Evolutionary conservation across 116 monocot genomes (phyloP), one percentile per base, ranked within the genome.

Genomic region (Dioscorea cayenensis): DNA sequence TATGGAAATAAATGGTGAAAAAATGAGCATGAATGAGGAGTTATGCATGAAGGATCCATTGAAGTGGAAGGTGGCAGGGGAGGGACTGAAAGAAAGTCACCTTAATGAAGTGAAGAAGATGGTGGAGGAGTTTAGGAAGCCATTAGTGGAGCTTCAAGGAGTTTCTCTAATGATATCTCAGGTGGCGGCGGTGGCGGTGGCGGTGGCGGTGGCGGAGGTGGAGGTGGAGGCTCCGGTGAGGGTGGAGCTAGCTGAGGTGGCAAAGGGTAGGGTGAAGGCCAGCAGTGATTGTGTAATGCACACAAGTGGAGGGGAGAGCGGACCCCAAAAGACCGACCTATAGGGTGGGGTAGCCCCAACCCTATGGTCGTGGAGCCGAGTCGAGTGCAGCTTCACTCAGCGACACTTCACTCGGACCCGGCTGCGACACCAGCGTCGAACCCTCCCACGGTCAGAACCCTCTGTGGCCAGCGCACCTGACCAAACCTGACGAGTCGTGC

Each of bases 281-380:
- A 89, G 89, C 80, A 78, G 76, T 51, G 66, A 72, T 21, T 89
- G 89, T 85, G 84, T 89, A 16, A 51, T 70, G 49, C n/a, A n/a
- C n/a, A n/a, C n/a, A n/a, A n/a, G n/a, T n/a, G n/a, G n/a, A n/a
- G n/a, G n/a, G n/a, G n/a, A n/a, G n/a, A n/a, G n/a, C n/a, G n/a
- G n/a, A n/a, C n/a, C n/a, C n/a, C n/a, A n/a, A n/a, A n/a, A n/a
- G n/a, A n/a, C n/a, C n/a, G n/a, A n/a, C n/a, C n/a, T n/a, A n/a
- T n/a, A n/a, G n/a, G n/a, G n/a, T n/a, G n/a, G n/a, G n/a, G n/a
- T n/a, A n/a, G n/a, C n/a, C n/a, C n/a, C n/a, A n/a, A n/a, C n/a
- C n/a, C n/a, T n/a, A n/a, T n/a, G n/a, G n/a, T n/a, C n/a, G n/a
- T n/a, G n/a, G n/a, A n/a, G n/a, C n/a, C n/a, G n/a, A n/a, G n/a